Base-by-base conservation (phyloP, 768 basidiomycete genomes). In the Cystobasidium onofrii region DNA sequence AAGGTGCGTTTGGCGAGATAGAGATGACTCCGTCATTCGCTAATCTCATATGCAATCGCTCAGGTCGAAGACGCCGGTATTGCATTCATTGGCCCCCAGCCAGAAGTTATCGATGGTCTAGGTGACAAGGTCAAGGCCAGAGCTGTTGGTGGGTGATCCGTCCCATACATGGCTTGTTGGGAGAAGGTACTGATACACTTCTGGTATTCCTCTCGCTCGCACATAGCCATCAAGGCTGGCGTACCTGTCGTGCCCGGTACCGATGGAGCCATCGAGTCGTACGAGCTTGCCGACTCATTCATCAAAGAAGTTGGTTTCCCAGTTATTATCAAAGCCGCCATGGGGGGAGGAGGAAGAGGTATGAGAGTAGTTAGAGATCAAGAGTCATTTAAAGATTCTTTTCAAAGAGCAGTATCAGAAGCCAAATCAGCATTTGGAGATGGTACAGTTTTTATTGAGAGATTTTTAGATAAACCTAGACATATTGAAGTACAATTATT, bases 71-170 rank as follows among this genome's bases (percentile, higher is more conserved):
- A 91, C 80, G 96, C 96, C 44, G 96, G 96, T 29, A 86, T 99
- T 77, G 91, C 93, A 31, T 99, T 98, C 81, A 90, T 99, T 77
- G 96, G 96, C 20, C 96, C 96, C 43, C 83, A 89, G 60, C 96
- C 95, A 39, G 90, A 94, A 81, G 93, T 94, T 77, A 99, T 99
- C 78, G 96, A 98, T 85, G 88, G 89, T 64, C 87, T 98, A 54
- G 96, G 96, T 69, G 95, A 99, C 85, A 99, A 99, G 87, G 97
- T 95, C 64, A 97, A 97, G 83, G 95, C 95, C 55, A 87, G 96
- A 77, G 86, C 88, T 55, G 85, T 97, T 31, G 65, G 65, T 67
- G 44, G 4, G 65, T 67, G 7, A n/a, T n/a, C n/a, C n/a, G n/a
- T n/a, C n/a, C n/a, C n/a, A n/a, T n/a, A n/a, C n/a, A n/a, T n/a